A percentile compares a stretch with the other conserved stretches of the same genome.
These are phyloP conservation scores for Scutellaria minor DNA, from an alignment of 257 asterid genomes.

Conservation along the genomic window DNA sequence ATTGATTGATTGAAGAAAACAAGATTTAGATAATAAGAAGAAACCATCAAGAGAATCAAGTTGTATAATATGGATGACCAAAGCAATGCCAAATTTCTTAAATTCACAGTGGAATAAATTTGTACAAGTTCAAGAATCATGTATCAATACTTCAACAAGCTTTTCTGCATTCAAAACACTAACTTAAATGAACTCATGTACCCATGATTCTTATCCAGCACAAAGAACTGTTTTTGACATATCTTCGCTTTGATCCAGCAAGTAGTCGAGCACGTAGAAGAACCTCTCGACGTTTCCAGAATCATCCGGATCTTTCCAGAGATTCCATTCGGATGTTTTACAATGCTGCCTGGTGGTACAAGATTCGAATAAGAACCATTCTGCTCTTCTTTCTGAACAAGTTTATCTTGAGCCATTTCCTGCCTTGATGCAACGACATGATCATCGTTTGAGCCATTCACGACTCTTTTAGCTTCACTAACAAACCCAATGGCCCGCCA, in stretches of 20 bases:
- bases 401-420: slow-evolving; percentile 29
- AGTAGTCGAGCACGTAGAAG: slow-evolving; percentile 39
- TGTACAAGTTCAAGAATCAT: slow-evolving; percentile 31
- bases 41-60: background rate
- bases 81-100: slow-evolving; percentile 2
- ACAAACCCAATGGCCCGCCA: slow-evolving; percentile 82
- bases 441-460: slow-evolving; percentile 36
- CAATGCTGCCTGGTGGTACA: slow-evolving; percentile 22
- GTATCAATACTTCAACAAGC: slow-evolving; percentile 17
- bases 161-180: slow-evolving; percentile 35
- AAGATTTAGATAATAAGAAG: no score
- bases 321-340: slow-evolving; percentile 41
- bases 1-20: no score
- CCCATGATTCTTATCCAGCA: slow-evolving; percentile 41
- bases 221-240: slow-evolving; percentile 41
- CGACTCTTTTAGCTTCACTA: slow-evolving; percentile 64
- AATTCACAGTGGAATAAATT: slow-evolving; percentile 8
- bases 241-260: slow-evolving; percentile 42
- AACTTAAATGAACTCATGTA: slow-evolving; percentile 49
- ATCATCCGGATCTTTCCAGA: slow-evolving; percentile 42
- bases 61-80: background rate
- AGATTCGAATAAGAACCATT: slow-evolving; percentile 42
- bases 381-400: slow-evolving; percentile 36
- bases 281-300: slow-evolving; percentile 47
- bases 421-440: slow-evolving; percentile 9